These are phyloP conservation scores for Lepiota venenata DNA, from an alignment of 768 basidiomycete genomes.

Conservation along the genomic window DNA sequence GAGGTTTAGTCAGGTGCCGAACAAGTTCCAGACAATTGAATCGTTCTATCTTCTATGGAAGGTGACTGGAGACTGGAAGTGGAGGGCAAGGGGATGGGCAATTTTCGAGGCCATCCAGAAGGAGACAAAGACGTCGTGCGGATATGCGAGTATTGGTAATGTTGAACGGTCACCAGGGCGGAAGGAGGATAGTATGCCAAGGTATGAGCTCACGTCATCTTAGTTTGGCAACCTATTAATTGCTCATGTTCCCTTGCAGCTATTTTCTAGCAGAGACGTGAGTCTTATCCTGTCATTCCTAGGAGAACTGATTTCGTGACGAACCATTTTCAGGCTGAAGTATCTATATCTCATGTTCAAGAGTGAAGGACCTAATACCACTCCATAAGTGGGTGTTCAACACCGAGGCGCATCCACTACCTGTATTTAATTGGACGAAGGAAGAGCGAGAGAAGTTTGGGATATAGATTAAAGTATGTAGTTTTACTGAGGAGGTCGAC, in stretches of 20 bases:
- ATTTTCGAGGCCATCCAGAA: constrained; percentile 67
- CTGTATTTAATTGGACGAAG: constrained; percentile 61
- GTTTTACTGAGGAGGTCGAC: background rate
- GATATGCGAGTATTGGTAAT: constrained; percentile 56
- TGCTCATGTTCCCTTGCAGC: constrained; percentile 19
- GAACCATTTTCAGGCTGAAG: constrained; percentile 47
- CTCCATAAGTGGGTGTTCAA: constrained; percentile 60
- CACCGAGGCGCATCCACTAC: constrained; percentile 76
- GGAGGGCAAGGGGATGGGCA: constrained; percentile 70
- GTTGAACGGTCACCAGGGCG: constrained; percentile 41
- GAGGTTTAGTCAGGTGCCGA: background rate
- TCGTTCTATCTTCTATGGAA: constrained; percentile 71
- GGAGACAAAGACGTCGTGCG: constrained; percentile 51
- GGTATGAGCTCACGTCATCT: constrained; percentile 35
- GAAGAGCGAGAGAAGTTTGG: constrained; percentile 44
- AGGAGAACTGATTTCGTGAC: background rate
- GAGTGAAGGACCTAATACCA: constrained; percentile 57
- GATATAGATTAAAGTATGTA: constrained; percentile 23
- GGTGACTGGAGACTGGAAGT: constrained; percentile 60
- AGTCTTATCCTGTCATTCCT: constrained; percentile 16
- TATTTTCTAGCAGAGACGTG: constrained; percentile 49
- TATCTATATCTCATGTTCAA: constrained; percentile 71
- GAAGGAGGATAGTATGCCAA: constrained; percentile 66
- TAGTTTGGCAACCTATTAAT: background rate
- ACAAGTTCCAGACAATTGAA: constrained; percentile 57